These are phyloP conservation scores for Rhodotorula mucilaginosa DNA, from an alignment of 1,284 basidiomycete genomes.

Conservation along the genomic window DNA sequence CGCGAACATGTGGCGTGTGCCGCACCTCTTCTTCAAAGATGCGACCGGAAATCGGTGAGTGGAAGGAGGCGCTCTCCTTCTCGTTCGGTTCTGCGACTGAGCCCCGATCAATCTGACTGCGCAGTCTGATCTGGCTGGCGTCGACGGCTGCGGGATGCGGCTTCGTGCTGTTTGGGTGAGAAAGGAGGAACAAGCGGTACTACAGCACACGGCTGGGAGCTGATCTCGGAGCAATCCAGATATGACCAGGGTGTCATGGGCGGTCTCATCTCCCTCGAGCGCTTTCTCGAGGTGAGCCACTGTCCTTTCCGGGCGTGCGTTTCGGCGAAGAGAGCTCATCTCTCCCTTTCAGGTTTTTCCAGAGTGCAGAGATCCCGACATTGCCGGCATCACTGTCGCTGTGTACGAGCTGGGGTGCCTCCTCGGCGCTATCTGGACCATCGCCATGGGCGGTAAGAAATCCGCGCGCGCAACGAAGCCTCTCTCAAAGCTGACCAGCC, in stretches of 20 bases:
- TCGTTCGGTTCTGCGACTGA: no score
- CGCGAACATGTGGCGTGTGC: constrained; percentile 1
- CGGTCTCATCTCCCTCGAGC: neutral
- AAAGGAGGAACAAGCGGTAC: no score
- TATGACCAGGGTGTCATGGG: constrained; percentile 19
- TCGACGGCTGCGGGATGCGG: constrained; percentile 7
- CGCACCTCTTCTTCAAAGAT: constrained; percentile 4
- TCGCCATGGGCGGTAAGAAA: constrained; percentile 53
- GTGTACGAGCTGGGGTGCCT: constrained; percentile 23
- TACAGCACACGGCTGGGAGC: no score
- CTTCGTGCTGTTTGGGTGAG: constrained; percentile 10
- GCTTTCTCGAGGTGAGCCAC: constrained; percentile 8
- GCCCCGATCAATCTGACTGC: no score
- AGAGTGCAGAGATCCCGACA: constrained; percentile 2
- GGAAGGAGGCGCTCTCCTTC: no score
- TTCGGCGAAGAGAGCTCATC: no score
- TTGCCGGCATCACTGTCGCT: constrained; percentile 18
- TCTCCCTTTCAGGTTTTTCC: neutral
- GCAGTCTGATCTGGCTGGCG: neutral
- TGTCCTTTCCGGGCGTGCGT: no score
- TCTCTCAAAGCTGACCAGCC: neutral
- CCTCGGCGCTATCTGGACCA: constrained; percentile 16
- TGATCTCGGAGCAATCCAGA: neutral
- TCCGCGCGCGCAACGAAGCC: constrained; percentile 2
- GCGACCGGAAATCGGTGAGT: constrained; percentile 5